Evolutionary conservation across 495 filamentous ascomycete genomes (phyloP), one percentile per base, ranked within the genome.

Genomic region (Corynascus novoguineensis): DNA sequence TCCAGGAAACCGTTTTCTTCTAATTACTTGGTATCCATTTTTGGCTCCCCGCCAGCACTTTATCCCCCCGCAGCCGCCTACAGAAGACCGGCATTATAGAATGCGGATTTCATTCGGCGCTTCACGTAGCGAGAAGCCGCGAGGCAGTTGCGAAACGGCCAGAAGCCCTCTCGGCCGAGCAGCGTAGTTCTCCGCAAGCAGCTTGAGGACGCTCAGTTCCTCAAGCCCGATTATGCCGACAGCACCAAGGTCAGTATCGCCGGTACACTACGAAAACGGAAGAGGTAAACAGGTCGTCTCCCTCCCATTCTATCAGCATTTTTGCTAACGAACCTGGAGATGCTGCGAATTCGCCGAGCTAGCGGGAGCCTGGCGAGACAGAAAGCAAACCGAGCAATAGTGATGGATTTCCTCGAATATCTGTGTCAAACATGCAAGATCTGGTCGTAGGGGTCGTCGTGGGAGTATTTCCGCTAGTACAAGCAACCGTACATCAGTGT

Each of bases 391-490:
- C 49, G 50, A 44, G 55, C 55, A 53, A 69, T 60, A 53, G 60
- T 60, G 55, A 59, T 62, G 56, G 58, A 57, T 53, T 68, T 68
- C 60, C 49, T 66, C 40, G 42, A 54, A 19, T 52, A 60, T 32
- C 22, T 68, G 7, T 68, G 60, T 56, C 52, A 68, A 24, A 55
- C 41, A 22, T 59, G 53, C 56, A 46, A 38, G 25, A 63, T 70
- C 41, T 60, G 53, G 24, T 41, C 49, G 17, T 35, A 9, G 47
- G 58, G 58, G 12, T 19, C 48, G 14, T 58, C 46, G 19, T 58
- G 50, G 51, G 32, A 67, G 53, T 70, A 64, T 60, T 59, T 62
- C 53, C 60, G 64, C 52, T 53, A 64, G 60, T 58, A 61, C 46
- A 57, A 67, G 47, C 62, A 65, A 57, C 63, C 62, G 3, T 63